Evolutionary conservation across 345 rosid genomes (phyloP), one percentile per base, ranked within the genome.

Genomic region (Rhizophora mangle): DNA sequence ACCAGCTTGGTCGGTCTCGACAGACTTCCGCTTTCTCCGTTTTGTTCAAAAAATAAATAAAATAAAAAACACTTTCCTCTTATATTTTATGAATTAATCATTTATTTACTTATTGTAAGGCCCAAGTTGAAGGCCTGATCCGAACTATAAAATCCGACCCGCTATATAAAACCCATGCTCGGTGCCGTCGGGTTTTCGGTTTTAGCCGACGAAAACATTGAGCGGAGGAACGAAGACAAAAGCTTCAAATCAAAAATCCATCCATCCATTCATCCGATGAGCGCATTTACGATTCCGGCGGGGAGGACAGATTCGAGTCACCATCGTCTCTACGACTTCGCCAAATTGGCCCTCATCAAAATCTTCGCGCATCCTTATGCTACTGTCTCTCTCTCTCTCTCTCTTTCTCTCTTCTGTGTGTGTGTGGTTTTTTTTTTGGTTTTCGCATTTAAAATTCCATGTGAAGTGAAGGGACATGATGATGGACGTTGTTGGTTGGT

Each of bases 281-380:
- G 53, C 55, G 55, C 56, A 22, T 69, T 64, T 31, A 34, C 55
- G 24, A 52, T n/a, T 30, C 74, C 74, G 62, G 83, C 74, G 60
- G 83, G 71, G 60, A 84, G 87, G 82, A 70, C 86, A 51, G 97
- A 95, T 81, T 88, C 81, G 68, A 76, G 83, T 77, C 96, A 88
- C 83, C 82, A 85, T 29, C 93, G 98, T 29, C 93, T 95, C 77
- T 86, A 84, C 83, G 97, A 90, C 75, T 82, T 87, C 68, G 98
- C 96, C 19, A 89, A 85, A 76, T 78, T 82, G 30, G 98, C 96
- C 47, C 89, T 90, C 62, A 80, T 90, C 81, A 92, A 82, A 74
- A 95, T 92, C 72, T 95, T 92, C 82, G 85, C 84, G 37, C 94
- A 92, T 68, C 98, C 98, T 24, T 95, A 90, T 66, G 92, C 95